Evolutionary conservation across 2,329 filamentous ascomycete species (phyloP).

Genomic region (Fusarium circinatum): DNA sequence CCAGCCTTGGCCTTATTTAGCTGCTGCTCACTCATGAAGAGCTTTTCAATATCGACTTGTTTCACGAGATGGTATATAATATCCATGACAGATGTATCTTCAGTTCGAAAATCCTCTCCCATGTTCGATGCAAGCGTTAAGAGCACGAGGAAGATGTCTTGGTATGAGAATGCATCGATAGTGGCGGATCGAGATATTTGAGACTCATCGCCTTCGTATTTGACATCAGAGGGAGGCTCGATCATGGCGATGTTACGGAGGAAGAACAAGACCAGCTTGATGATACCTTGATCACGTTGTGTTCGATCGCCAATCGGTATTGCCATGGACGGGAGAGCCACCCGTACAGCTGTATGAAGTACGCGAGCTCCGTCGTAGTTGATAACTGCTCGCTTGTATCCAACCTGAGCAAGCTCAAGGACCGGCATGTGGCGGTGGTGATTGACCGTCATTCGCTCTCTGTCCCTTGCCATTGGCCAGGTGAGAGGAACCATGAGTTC

Average conservation of each 20-base stretch:
- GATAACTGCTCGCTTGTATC: conserved; percentile 89
- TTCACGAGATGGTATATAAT: conserved; percentile 93
- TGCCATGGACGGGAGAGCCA: conserved; percentile 88
- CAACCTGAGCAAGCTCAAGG: conserved; percentile 85
- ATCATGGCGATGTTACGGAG: conserved; percentile 91
- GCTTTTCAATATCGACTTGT: conserved; percentile 81
- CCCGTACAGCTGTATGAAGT: conserved; percentile 81
- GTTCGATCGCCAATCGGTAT: conserved; percentile 78
- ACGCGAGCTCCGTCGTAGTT: conserved; percentile 83
- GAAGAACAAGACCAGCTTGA: conserved; percentile 90
- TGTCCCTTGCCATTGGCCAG: conserved; percentile 87
- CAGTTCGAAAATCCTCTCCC: conserved; percentile 89
- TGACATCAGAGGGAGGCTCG: conserved; percentile 74
- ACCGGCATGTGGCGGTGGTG: conserved; percentile 93
- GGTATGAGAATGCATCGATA: conserved; percentile 88
- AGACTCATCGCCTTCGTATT: conserved; percentile 87
- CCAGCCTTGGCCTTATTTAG: conserved; percentile 74
- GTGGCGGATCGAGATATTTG: conserved; percentile 89
- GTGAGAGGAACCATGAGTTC: conserved; percentile 93
- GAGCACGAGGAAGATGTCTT: conserved; percentile 88
- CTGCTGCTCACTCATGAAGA: conserved; percentile 86
- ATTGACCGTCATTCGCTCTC: conserved; percentile 87
- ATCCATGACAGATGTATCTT: conserved; percentile 91
- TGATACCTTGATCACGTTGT: conserved; percentile 86
- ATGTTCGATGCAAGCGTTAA: conserved; percentile 92